Conservation (phyloP, 192 early-diverging fungal species). For the Haplosporangium gracile region DNA sequence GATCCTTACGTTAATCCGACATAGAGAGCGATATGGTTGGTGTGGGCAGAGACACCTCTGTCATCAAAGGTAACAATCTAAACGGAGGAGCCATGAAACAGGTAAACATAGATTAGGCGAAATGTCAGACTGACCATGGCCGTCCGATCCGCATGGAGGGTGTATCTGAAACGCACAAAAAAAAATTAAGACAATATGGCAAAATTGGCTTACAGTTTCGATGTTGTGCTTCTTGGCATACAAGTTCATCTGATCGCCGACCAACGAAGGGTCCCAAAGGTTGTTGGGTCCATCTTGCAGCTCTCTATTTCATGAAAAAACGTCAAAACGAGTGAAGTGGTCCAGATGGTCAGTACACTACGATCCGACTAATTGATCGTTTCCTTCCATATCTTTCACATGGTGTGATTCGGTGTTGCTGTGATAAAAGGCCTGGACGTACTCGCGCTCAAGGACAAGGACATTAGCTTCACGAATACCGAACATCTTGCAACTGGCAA, state of each 20-base stretch:
- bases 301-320: slow-evolving; percentile 52
- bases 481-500: slow-evolving; percentile 68
- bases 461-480: slow-evolving; percentile 66
- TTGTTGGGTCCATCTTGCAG: slow-evolving; percentile 78
- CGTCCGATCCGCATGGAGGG: background rate
- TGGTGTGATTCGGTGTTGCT: background rate
- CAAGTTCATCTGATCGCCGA: slow-evolving; percentile 72
- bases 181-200: background rate
- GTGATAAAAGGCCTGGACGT: slow-evolving; percentile 30
- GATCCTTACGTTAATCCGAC: slow-evolving; percentile 72
- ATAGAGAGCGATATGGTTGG: slow-evolving; percentile 88
- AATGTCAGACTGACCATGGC: background rate
- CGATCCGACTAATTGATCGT: background rate
- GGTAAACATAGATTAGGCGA: background rate
- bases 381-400: background rate
- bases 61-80: slow-evolving; percentile 93
- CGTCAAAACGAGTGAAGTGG: background rate
- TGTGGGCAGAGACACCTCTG: slow-evolving; percentile 90
- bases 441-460: slow-evolving; percentile 71
- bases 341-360: background rate
- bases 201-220: slow-evolving; percentile 64
- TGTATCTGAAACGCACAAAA: background rate
- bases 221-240: slow-evolving; percentile 71
- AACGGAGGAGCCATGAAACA: background rate
- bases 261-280: slow-evolving; percentile 71